These are phyloP conservation scores for Barbatosphaeria neglecta DNA, from an alignment of 495 filamentous ascomycete genomes.

Conservation along the genomic window DNA sequence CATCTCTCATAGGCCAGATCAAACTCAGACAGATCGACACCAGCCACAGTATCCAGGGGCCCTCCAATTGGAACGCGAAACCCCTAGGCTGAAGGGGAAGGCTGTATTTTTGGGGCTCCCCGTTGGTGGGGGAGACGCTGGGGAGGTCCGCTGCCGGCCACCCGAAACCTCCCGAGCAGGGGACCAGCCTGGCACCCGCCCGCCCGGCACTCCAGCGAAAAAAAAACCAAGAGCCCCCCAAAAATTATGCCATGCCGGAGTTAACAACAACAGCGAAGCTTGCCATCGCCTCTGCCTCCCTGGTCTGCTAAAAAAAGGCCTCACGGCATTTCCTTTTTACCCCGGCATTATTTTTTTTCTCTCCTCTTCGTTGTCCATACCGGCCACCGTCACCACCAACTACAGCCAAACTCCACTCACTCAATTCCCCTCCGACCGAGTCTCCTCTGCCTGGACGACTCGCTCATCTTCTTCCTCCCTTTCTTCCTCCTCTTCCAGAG, in stretches of 20 bases:
- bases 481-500: constrained; percentile 2
- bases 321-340: background rate
- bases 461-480: constrained; percentile 4
- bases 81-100: background rate
- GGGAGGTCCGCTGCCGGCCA: background rate
- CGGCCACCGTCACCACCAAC: background rate
- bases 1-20: background rate
- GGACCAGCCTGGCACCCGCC: no score
- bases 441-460: background rate
- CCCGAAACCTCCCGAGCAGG: constrained; percentile 1
- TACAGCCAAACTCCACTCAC: background rate
- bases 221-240: no score
- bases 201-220: background rate
- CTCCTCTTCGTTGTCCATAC: background rate
- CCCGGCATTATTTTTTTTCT: background rate
- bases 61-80: background rate
- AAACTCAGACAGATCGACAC: no score
- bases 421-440: background rate
- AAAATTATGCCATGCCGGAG: background rate
- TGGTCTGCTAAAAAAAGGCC: background rate
- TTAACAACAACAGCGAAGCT: no score
- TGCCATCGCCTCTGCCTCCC: no score
- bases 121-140: background rate
- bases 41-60: background rate
- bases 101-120: background rate